A percentile compares a stretch with the other conserved stretches of the same genome.
Conservation (phyloP, 805 yeast genomes). For the Wickerhamiella slavikovae region DNA sequence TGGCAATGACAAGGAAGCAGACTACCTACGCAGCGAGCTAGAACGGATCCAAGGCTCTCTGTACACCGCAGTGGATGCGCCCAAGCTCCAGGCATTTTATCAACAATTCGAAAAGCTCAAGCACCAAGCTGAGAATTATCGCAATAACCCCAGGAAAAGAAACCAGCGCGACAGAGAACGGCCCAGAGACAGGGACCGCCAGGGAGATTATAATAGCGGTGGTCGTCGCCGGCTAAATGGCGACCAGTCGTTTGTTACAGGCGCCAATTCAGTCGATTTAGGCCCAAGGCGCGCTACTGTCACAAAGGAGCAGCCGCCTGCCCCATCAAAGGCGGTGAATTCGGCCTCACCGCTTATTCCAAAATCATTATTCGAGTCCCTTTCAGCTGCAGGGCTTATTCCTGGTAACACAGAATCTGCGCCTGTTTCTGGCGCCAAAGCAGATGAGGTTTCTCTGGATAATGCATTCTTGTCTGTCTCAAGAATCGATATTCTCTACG, state of each 20-base stretch:
- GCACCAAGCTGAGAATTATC: background rate
- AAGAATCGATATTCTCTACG: too few relatives aligned
- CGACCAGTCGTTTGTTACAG: constrained; percentile 2
- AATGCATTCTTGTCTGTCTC: too few relatives aligned
- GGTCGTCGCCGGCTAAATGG: background rate
- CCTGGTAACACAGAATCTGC: too few relatives aligned
- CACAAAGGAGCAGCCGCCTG: too few relatives aligned
- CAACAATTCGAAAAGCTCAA: constrained; percentile 13
- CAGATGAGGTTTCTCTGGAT: too few relatives aligned
- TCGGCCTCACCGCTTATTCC: too few relatives aligned
- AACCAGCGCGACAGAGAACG: background rate
- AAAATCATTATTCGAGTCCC: too few relatives aligned
- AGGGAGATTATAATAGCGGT: background rate
- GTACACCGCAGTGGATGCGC: constrained; percentile 14
- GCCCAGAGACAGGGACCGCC: background rate
- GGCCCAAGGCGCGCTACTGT: background rate
- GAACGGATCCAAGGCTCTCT: constrained; percentile 14
- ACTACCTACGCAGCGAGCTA: constrained; percentile 14
- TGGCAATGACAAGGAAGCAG: constrained; percentile 12
- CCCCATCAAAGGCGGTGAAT: too few relatives aligned
- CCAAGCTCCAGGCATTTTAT: constrained; percentile 13
- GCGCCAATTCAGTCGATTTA: constrained; percentile 1
- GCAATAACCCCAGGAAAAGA: background rate
- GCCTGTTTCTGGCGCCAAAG: too few relatives aligned
- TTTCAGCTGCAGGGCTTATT: too few relatives aligned